These are phyloP conservation scores for Mantamonas sphyraenae DNA, from an alignment of 78 protist genomes.

Conservation along the genomic window DNA sequence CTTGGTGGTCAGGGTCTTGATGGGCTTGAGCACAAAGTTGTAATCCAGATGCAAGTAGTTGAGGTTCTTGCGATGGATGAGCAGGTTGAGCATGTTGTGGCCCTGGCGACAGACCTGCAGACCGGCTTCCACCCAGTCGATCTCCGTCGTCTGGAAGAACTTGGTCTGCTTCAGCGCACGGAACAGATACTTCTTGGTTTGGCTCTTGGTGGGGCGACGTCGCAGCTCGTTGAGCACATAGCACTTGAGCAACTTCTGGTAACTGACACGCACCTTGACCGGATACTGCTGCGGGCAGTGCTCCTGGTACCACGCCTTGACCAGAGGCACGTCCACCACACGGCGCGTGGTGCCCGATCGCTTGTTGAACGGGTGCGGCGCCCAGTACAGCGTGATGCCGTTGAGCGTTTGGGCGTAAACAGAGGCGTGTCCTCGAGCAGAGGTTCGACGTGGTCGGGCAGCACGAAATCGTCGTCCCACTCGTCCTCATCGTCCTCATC, in stretches of 20 bases:
- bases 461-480: constrained; percentile 34
- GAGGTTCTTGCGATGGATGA: constrained; percentile 96
- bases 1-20: constrained; percentile 99
- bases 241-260: constrained; percentile 97
- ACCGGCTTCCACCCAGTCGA: constrained; percentile 99
- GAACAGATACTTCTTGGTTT: constrained; percentile 76
- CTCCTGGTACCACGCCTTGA: constrained; percentile 90
- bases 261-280: constrained; percentile 91
- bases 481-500: not conserved
- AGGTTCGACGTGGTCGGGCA: constrained; percentile 63
- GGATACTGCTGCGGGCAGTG: constrained; percentile 93
- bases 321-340: constrained; percentile 94
- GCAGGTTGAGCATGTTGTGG: constrained; percentile 97
- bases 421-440: constrained; percentile 50
- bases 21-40: constrained; percentile 98
- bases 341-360: constrained; percentile 88
- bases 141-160: constrained; percentile 93
- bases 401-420: constrained; percentile 78
- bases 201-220: constrained; percentile 71
- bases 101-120: constrained; percentile 99
- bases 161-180: constrained; percentile 78
- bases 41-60: constrained; percentile 99
- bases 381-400: constrained; percentile 92
- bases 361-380: constrained; percentile 93
- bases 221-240: constrained; percentile 86